Conservation (phyloP, 1,139 yeast species). For the Geotrichum restrictum region DNA sequence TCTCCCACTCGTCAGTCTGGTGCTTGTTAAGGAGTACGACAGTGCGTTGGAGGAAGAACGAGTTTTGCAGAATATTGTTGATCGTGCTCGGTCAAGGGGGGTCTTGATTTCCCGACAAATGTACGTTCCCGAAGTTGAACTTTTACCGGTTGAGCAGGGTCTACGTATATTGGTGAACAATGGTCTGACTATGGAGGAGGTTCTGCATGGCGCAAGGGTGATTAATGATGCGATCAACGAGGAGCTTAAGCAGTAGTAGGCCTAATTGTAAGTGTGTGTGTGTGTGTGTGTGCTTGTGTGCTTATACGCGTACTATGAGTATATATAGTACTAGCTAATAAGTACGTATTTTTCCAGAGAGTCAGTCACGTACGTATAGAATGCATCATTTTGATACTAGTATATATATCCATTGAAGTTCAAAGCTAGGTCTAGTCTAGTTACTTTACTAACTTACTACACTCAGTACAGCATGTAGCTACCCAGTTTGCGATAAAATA, state of each 20-base stretch:
- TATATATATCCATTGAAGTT: too few relatives aligned
- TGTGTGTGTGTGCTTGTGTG: too few relatives aligned
- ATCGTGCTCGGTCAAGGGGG: slow-evolving; percentile 47
- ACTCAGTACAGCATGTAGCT: too few relatives aligned
- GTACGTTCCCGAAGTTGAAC: slow-evolving; percentile 67
- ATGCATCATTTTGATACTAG: too few relatives aligned
- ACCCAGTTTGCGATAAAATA: too few relatives aligned
- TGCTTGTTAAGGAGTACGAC: slow-evolving; percentile 41
- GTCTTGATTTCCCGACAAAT: slow-evolving; percentile 69
- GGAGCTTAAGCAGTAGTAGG: slow-evolving; percentile 7
- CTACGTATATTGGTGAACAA: slow-evolving; percentile 59
- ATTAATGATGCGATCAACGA: slow-evolving; percentile 15
- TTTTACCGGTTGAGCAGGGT: slow-evolving; percentile 67
- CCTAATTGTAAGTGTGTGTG: too few relatives aligned
- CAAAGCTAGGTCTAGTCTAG: too few relatives aligned
- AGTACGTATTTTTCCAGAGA: too few relatives aligned
- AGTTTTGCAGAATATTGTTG: slow-evolving; percentile 56
- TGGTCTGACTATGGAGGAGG: slow-evolving; percentile 52
- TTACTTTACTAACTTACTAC: too few relatives aligned
- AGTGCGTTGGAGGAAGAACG: slow-evolving; percentile 32
- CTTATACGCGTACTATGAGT: too few relatives aligned
- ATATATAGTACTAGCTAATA: too few relatives aligned
- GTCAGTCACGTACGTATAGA: too few relatives aligned
- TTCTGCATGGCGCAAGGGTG: slow-evolving; percentile 14
- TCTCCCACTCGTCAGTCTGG: slow-evolving; percentile 66